These are phyloP conservation scores for Centaurea solstitialis DNA, from an alignment of 129 eudicot genomes.

Conservation along the genomic window DNA sequence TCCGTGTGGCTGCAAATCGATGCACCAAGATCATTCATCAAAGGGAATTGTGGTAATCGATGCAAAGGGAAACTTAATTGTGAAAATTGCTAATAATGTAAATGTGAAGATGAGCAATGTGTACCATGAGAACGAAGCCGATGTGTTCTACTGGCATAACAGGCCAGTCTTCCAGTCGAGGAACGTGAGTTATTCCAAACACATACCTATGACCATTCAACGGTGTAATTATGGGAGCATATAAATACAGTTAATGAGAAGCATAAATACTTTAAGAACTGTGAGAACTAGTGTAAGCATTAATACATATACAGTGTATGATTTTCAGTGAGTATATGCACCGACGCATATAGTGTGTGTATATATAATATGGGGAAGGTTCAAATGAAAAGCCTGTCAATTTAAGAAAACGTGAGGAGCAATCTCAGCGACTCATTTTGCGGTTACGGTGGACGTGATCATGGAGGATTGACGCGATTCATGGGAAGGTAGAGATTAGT, in stretches of 20 bases:
- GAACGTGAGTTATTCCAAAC: slow-evolving; percentile 71
- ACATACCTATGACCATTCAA: slow-evolving; percentile 53
- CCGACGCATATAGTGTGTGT: neutral
- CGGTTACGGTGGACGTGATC: too few relatives aligned
- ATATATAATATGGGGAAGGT: too few relatives aligned
- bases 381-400: too few relatives aligned
- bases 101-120: neutral
- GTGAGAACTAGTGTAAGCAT: neutral
- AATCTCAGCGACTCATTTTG: too few relatives aligned
- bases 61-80: neutral
- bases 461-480: too few relatives aligned
- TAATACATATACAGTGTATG: neutral
- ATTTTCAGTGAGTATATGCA: neutral
- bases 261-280: neutral
- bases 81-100: neutral
- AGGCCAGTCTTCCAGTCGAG: slow-evolving; percentile 82
- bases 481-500: too few relatives aligned
- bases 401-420: too few relatives aligned
- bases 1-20: slow-evolving; percentile 65
- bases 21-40: slow-evolving; percentile 1
- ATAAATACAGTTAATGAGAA: neutral
- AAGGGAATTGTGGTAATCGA: neutral
- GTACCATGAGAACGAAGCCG: slow-evolving; percentile 73
- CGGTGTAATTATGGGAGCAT: neutral
- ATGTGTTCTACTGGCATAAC: slow-evolving; percentile 78